Base-by-base conservation (phyloP, 495 filamentous ascomycete genomes). In the Aspergillus biplanus region DNA sequence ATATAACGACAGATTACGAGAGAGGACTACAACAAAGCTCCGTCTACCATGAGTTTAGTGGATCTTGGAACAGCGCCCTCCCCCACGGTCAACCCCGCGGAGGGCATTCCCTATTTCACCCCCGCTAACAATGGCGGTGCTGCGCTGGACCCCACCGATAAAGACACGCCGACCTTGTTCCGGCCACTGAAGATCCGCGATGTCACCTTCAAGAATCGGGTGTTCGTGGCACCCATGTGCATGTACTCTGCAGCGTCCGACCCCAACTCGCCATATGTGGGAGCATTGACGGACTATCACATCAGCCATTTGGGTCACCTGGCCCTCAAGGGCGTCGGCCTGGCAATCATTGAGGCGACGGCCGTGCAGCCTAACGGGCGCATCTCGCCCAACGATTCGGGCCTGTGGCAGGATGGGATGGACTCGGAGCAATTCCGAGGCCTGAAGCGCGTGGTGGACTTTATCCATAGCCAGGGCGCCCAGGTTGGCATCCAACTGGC, bases 401-500 rank as follows among this genome's bases (percentile, higher is more conserved):
- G 90, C 5, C 73, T 93, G 7, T 92, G 89, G 90, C 78, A 86
- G 58, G 85, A 89, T 2, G 72, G 69, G 0, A 70, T 68, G 0
- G 69, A 71, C 4, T 75, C 73, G 0, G 73, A 72, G 59, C 90
- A 93, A 65, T 89, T 91, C 69, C 80, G 83, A 53, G 82, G 82
- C 0, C 77, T 92, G 34, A 80, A 82, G 64, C 82, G 82, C 50
- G 80, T 90, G 44, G 85, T 83, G 47, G 83, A 89, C 63, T 89
- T 86, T 63, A 70, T 71, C 12, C 81, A 83, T 56, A 82, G 78
- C 31, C 90, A 93, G 72, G 81, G 82, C 63, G 85, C 85, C 63
- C 86, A 90, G 69, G 73, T 88, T 39, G 89, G 83, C 13, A 87
- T 93, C 64, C 90, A 93, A 74, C 81, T 93, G 11, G 86, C 78